Evolutionary conservation across 257 asterid genomes (phyloP), one percentile per base, ranked within the genome.

Genomic region (Forsythia suspensa): DNA sequence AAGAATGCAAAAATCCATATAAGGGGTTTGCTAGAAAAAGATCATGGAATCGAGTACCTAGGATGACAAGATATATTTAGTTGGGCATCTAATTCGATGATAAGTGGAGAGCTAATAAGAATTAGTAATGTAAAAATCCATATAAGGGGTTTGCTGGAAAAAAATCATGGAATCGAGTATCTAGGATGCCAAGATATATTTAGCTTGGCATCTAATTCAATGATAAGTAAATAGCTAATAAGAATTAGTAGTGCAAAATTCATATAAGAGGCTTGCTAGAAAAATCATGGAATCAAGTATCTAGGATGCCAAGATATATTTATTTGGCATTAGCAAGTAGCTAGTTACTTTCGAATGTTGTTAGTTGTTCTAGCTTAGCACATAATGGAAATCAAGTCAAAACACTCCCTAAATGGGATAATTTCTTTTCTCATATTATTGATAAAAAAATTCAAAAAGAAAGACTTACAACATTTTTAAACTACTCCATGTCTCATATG

Each of bases 381-480:
- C n/a, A 51, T n/a, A 51, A 51, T 51, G 59, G 59, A 13, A 15
- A 51, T 16, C 59, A 51, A 51, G 59, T 16, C 59, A 51, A 51
- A 55, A 55, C 24, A 18, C 63, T 55, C 20, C 24, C 16, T 18
- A 55, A 55, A 18, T 55, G 63, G 24, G 63, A 55, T 52, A 16
- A 55, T 55, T 55, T 18, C 63, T 8, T 55, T 55, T 55, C 24
- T 55, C 24, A 55, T 4, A 55, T 15, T 8, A 18, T 15, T 55
- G 63, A 55, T 16, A 55, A 55, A 18, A 55, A 18, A 55, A 18
- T 12, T 15, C 1, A 51, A 59, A 59, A n/a, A 59, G 68, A 59
- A 61, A 77, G 34, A 85, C 98, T 90, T 85, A 95, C 99, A 95
- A 78, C 78, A 79, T 73, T 73, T 69, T 78, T 72, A 95, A 79